Conservation (phyloP, 2,329 filamentous ascomycete species). For the Sarocladium brachiariae region DNA sequence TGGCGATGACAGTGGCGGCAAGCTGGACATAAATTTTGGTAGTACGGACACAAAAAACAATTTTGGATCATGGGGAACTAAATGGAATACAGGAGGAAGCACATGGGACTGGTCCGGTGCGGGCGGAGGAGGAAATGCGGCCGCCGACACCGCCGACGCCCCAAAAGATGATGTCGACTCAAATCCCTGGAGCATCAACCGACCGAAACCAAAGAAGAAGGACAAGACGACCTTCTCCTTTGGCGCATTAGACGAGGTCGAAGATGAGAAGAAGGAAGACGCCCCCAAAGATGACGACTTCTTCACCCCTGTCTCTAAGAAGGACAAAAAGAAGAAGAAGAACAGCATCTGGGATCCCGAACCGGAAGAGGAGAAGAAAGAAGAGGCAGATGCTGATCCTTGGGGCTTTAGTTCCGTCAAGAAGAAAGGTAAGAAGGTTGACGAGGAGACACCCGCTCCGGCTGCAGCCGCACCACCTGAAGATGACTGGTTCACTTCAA, state of each 20-base stretch:
- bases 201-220: slow-evolving; percentile 47
- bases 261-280: slow-evolving; percentile 23
- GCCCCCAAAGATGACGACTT: slow-evolving; percentile 28
- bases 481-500: slow-evolving; percentile 10
- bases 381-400: slow-evolving; percentile 19
- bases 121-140: slow-evolving; percentile 22
- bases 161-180: slow-evolving; percentile 33
- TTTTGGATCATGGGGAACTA: slow-evolving; percentile 54
- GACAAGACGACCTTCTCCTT: slow-evolving; percentile 39
- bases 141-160: slow-evolving; percentile 17
- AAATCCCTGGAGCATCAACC: slow-evolving; percentile 44
- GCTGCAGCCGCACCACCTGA: slow-evolving; percentile 10
- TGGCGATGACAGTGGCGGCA: slow-evolving; percentile 49
- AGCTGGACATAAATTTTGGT: slow-evolving; percentile 49
- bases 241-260: slow-evolving; percentile 35
- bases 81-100: slow-evolving; percentile 43
- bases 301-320: slow-evolving; percentile 24
- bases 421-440: slow-evolving; percentile 30
- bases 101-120: slow-evolving; percentile 34
- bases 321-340: slow-evolving; percentile 32
- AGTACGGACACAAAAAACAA: slow-evolving; percentile 34
- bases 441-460: slow-evolving; percentile 8
- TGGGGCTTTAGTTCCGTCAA: slow-evolving; percentile 15
- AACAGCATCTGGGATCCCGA: slow-evolving; percentile 14
- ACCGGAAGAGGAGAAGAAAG: slow-evolving; percentile 32